These are phyloP conservation scores for Kurtzmaniella natalensis DNA, from an alignment of 1,139 yeast species.

Conservation along the genomic window DNA sequence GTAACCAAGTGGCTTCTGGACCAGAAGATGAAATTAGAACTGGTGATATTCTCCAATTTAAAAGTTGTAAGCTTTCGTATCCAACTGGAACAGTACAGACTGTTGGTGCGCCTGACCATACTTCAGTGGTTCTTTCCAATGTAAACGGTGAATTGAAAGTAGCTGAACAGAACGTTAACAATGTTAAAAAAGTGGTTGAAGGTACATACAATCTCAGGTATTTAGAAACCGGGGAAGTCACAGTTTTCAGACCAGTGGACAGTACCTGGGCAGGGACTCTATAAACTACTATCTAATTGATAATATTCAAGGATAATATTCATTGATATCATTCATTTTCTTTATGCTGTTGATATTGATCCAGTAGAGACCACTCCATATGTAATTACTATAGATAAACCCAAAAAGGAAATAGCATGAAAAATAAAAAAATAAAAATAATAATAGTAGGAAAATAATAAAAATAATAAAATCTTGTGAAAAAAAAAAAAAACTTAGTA, in stretches of 20 bases:
- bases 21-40: constrained; percentile 35
- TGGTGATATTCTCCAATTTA: constrained; percentile 42
- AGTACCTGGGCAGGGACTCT: constrained; percentile 45
- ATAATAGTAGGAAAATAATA: too few species aligned
- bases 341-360: too few species aligned
- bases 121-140: constrained; percentile 51
- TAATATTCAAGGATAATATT: too few species aligned
- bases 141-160: constrained; percentile 32
- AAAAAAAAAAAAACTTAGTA: too few species aligned
- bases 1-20: constrained; percentile 16
- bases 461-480: too few species aligned
- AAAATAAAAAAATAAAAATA: too few species aligned
- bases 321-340: too few species aligned
- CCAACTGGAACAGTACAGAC: constrained; percentile 23
- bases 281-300: too few species aligned
- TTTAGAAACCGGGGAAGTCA: constrained; percentile 45
- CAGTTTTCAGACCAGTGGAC: constrained; percentile 54
- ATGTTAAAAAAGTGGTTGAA: constrained; percentile 42
- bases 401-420: too few species aligned
- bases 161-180: constrained; percentile 61
- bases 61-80: constrained; percentile 39
- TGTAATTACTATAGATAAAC: too few species aligned
- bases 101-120: constrained; percentile 65
- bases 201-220: constrained; percentile 42
- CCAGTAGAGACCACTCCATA: too few species aligned